Percentiles rank a stretch among this genome's conserved stretches.
Conservation (phyloP, 768 basidiomycete genomes). For the Amanita jacksonii region DNA sequence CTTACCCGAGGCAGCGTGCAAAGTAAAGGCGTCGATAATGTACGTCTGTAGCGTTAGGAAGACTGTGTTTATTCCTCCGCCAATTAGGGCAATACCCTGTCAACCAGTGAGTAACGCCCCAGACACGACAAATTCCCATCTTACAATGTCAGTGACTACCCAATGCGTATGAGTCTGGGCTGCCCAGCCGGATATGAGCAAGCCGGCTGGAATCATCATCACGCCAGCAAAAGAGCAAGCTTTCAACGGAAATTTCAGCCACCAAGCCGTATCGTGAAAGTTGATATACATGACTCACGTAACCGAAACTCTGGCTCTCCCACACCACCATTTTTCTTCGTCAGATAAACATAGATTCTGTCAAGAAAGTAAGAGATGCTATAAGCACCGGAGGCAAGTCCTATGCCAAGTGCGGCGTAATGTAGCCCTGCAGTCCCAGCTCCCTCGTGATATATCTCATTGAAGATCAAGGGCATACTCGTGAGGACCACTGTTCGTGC, state of each 20-base stretch:
- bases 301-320: constrained; percentile 43
- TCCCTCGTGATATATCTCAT: constrained; percentile 39
- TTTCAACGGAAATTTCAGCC: constrained; percentile 19
- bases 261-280: too few species aligned
- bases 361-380: constrained; percentile 51
- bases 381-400: constrained; percentile 43
- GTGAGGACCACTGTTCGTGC: constrained; percentile 49
- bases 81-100: constrained; percentile 47
- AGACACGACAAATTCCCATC: constrained; percentile 15
- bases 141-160: constrained; percentile 61
- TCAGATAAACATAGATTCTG: constrained; percentile 38
- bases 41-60: constrained; percentile 62
- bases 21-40: constrained; percentile 54
- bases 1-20: constrained; percentile 58
- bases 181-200: constrained; percentile 66
- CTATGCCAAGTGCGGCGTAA: constrained; percentile 64
- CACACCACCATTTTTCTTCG: constrained; percentile 35
- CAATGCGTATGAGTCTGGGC: constrained; percentile 50
- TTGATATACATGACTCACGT: too few species aligned
- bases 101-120: neutral
- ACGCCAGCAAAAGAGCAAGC: constrained; percentile 53
- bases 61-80: constrained; percentile 45
- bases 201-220: constrained; percentile 51
- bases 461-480: constrained; percentile 52
- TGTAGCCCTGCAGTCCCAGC: constrained; percentile 56